Percentiles rank a stretch among this genome's conserved stretches.
These are phyloP conservation scores for Aschersonia sp. DNA, from an alignment of 2,329 filamentous ascomycete species.

Conservation along the genomic window DNA sequence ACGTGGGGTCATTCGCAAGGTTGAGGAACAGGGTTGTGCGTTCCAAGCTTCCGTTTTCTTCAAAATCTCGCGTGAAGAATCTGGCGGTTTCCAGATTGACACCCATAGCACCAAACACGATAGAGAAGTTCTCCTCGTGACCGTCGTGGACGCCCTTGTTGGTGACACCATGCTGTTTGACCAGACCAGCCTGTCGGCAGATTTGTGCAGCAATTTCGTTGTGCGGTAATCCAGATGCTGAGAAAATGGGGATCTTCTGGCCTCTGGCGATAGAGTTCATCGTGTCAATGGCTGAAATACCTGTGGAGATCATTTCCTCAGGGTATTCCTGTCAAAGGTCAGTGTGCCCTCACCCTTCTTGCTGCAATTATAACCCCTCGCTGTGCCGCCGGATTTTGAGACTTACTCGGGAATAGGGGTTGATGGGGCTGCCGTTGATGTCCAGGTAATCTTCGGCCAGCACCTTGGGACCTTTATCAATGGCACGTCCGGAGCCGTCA, in stretches of 20 bases:
- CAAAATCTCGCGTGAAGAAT: constrained; percentile 97
- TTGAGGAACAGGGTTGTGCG: constrained; percentile 96
- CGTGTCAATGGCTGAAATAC: constrained; percentile 97
- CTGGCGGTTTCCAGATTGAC: constrained; percentile 97
- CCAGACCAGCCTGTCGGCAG: constrained; percentile 89
- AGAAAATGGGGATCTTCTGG: constrained; percentile 99
- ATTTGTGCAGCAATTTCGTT: constrained; percentile 99
- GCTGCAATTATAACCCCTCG: neutral
- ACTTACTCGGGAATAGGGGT: constrained; percentile 82
- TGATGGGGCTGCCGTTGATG: constrained; percentile 98
- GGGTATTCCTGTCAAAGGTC: constrained; percentile 63
- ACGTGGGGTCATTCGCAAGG: constrained; percentile 98
- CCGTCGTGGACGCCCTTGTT: constrained; percentile 94
- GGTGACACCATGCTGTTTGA: constrained; percentile 60
- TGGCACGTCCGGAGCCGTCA: constrained; percentile 91
- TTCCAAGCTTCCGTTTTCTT: constrained; percentile 98
- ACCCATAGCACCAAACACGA: constrained; percentile 99
- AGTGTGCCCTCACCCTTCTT: neutral
- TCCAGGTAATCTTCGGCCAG: constrained; percentile 95
- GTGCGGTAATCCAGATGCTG: constrained; percentile 91
- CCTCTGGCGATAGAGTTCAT: constrained; percentile 98
- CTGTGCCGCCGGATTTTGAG: neutral
- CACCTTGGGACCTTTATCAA: constrained; percentile 98
- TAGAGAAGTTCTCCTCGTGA: constrained; percentile 98
- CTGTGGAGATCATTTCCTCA: constrained; percentile 99